Base-by-base conservation (phyloP, 2,329 filamentous ascomycete species). In the Salinomyces thailandicus region DNA sequence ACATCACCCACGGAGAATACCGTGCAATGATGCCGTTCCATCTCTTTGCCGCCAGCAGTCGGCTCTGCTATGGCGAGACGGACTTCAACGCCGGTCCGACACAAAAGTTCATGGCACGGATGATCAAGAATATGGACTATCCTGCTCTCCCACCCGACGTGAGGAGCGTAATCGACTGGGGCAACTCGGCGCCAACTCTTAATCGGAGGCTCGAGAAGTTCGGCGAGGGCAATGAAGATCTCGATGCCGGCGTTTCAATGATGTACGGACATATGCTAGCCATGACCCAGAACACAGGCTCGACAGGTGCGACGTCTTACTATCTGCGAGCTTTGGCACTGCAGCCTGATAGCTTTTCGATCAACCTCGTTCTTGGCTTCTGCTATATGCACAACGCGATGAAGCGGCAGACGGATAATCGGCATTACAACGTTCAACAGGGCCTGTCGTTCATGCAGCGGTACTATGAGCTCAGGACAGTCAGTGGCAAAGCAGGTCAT, bases 91-190 rank as follows among this genome's bases (percentile, higher is more conserved):
- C 81, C 2, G 82, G 84, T 0, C 79, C 85, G 0, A 79, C 81
- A 14, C 86, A 94, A 59, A 96, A 96, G 58, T 93, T 84, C 54
- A 78, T 96, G 51, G 69, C 95, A 39, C 79, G 91, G 4, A 85
- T 93, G 61, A 84, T 98, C 61, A 93, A 93, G 59, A 77, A 78
- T 3, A 83, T 93, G 66, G 91, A 98, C 59, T 80, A 73, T 44
- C 64, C 67, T 4, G 67, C 82, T 3, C 66, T 80, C 2, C 64
- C 67, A 2, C 66, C 72, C 11, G 63, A 69, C 11, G 62, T 68
- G 17, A 66, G 71, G 11, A 49, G 63, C 1, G 54, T 47, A 32
- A 63, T 60, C 45, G 60, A 65, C 18, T 60, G 61, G 47, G 55
- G 62, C 27, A 60, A 63, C 18, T 58, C 61, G 37, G 59, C 58